phyloP scores from a whole-genome alignment of 352 stramenopile genomes.

The Nothophytophthora sp. region DNA sequence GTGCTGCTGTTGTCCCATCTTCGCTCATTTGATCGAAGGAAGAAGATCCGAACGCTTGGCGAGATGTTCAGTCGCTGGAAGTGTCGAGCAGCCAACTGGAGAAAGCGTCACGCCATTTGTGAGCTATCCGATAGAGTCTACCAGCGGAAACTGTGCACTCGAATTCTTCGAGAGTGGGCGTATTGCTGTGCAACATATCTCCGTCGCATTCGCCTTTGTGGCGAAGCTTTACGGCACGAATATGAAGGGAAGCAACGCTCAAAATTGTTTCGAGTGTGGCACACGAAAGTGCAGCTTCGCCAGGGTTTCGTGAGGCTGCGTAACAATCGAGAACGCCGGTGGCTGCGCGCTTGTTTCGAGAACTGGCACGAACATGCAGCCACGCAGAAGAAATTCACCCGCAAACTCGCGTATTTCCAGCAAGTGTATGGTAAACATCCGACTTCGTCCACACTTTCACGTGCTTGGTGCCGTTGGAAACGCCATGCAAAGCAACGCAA shows the following conservation, averaged over 20 bases:
- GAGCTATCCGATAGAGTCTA: constrained; percentile 20
- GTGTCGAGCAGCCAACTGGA: constrained; percentile 20
- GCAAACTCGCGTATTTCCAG: constrained; percentile 40
- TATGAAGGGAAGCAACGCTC: constrained; percentile 6
- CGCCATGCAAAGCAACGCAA: neutral
- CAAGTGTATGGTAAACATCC: constrained; percentile 37
- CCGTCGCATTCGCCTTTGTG: constrained; percentile 6
- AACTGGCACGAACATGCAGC: constrained; percentile 16
- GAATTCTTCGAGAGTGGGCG: constrained; percentile 21
- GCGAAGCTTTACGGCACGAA: constrained; percentile 7
- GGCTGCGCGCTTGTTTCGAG: constrained; percentile 3
- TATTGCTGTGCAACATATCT: constrained; percentile 1
- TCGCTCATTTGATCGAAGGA: neutral
- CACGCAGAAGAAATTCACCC: constrained; percentile 13
- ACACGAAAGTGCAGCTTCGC: neutral
- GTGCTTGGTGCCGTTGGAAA: constrained; percentile 38
- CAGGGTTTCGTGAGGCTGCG: constrained; percentile 7
- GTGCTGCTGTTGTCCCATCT: constrained; percentile 5
- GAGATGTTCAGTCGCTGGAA: constrained; percentile 22
- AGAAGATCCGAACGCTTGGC: neutral
- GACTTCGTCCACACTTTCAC: constrained; percentile 19
- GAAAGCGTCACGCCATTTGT: constrained; percentile 21
- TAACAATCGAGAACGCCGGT: neutral
- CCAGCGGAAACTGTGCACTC: constrained; percentile 16
- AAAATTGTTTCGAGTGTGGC: constrained; percentile 15